Percentiles rank a stretch among this genome's conserved stretches.
phyloP scores from a whole-genome alignment of 768 basidiomycete species.

The Boletus reticuloceps region DNA sequence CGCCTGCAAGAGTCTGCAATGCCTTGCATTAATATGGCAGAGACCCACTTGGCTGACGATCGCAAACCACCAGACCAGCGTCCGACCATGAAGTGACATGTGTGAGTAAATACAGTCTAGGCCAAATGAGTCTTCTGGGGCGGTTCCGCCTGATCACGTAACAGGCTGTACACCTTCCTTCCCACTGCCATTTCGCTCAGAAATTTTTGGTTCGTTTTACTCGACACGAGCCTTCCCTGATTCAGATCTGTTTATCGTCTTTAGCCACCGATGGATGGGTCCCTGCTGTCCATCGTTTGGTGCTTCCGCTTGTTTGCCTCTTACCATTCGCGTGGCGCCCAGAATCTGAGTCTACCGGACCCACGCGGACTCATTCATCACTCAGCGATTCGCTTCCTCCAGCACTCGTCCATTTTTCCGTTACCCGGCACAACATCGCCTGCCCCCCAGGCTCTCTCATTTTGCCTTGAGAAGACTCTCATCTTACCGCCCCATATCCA shows the following conservation, averaged over 20 bases:
- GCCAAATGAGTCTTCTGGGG: slow-evolving; percentile 17
- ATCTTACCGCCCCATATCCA: slow-evolving; percentile 10
- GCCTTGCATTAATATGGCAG: background rate
- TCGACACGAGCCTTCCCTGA: slow-evolving; percentile 16
- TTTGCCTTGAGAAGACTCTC: slow-evolving; percentile 16
- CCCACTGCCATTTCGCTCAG: slow-evolving; percentile 17
- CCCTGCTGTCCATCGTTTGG: slow-evolving; percentile 8
- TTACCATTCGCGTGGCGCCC: slow-evolving; percentile 15
- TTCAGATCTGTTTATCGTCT: slow-evolving; percentile 14
- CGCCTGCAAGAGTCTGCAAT: too few relatives aligned
- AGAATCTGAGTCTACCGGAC: slow-evolving; percentile 20
- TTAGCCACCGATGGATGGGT: slow-evolving; percentile 15
- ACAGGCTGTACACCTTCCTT: slow-evolving; percentile 20
- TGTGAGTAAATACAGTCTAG: background rate
- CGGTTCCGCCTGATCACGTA: slow-evolving; percentile 31
- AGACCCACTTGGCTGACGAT: too few relatives aligned
- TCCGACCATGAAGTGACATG: too few relatives aligned
- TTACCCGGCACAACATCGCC: slow-evolving; percentile 6
- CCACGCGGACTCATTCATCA: slow-evolving; percentile 28
- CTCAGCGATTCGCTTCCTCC: slow-evolving; percentile 23
- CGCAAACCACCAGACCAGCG: too few relatives aligned
- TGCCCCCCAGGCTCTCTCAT: slow-evolving; percentile 6
- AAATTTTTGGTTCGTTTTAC: slow-evolving; percentile 16
- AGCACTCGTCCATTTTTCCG: slow-evolving; percentile 1
- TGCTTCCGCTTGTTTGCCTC: slow-evolving; percentile 10